Evolutionary conservation across 352 stramenopile genomes (phyloP), one percentile per base, ranked within the genome.

Genomic region (Phytophthora nicotianae): DNA sequence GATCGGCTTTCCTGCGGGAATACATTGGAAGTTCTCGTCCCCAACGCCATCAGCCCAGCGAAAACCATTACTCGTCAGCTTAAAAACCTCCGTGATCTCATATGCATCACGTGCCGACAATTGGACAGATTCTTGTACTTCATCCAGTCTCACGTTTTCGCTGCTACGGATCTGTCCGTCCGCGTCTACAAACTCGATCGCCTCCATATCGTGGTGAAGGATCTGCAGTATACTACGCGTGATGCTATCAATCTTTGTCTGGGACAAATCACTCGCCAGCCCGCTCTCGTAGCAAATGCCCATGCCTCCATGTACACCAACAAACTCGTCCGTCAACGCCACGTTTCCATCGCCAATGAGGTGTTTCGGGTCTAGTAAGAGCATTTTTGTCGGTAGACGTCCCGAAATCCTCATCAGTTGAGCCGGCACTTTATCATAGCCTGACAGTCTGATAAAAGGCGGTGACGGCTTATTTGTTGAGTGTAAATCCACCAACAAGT

Each of bases 391-490:
- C 32, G 83, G 81, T 23, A 89, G 50, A 0, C 72, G 72, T 26
- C 57, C 56, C 8, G 65, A 74, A n/a, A 89, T 52, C 17, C 59
- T 55, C 57, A 68, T 46, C 29, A 77, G 35, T 9, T 50, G 32
- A 2, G 24, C n/a, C 16, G 72, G 64, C 20, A 88, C 61, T 5
- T 50, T 57, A 7, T 66, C 14, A 52, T 75, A 58, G 4, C 82
- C 84, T 1, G 81, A 78, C 23, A 93, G 50, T 35, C 81, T 79
- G 29, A 90, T 63, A 37, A 93, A 93, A 9, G 82, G 82, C 20
- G 59, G 58, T 4, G 84, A 91, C 23, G 81, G 78, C 41, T 89
- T 89, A 67, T 93, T 93, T 19, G 84, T 90, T 67, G 84, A 89
- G 59, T 93, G 84, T 38, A 91, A 53, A 60, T 93, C 81, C 46